Evolutionary conservation across 257 asterid species (phyloP).

Genomic region (Striga asiatica): DNA sequence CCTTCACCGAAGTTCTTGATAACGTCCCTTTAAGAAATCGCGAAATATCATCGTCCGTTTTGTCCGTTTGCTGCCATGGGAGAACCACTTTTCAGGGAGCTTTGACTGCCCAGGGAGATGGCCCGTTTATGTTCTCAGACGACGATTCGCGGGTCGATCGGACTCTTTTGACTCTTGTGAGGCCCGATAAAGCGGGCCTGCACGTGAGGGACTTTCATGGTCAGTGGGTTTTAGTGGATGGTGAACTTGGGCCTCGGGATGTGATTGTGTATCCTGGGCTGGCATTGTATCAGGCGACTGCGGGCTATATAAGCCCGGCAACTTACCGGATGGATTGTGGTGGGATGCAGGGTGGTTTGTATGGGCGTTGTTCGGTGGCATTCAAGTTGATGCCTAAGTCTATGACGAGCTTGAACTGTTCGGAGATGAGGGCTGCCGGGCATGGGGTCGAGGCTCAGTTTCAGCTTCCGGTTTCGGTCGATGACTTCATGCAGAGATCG

Average conservation of each 20-base stretch:
- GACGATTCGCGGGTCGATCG: slow-evolving; percentile 77
- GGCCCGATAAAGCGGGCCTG: slow-evolving; percentile 76
- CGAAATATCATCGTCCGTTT: slow-evolving; percentile 73
- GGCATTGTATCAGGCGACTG: slow-evolving; percentile 92
- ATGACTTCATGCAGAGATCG: slow-evolving; percentile 92
- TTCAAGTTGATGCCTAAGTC: slow-evolving; percentile 96
- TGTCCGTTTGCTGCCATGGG: slow-evolving; percentile 73
- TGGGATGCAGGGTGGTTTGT: slow-evolving; percentile 50
- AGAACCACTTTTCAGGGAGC: slow-evolving; percentile 81
- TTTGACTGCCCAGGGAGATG: slow-evolving; percentile 67
- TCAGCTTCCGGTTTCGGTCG: slow-evolving; percentile 86
- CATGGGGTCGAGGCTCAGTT: slow-evolving; percentile 92
- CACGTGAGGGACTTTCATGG: slow-evolving; percentile 85
- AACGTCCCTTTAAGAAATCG: slow-evolving; percentile 76
- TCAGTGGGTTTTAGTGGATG: slow-evolving; percentile 81
- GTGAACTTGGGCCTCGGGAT: slow-evolving; percentile 93
- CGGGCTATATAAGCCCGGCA: slow-evolving; percentile 85
- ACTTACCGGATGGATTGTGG: slow-evolving; percentile 50
- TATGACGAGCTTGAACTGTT: slow-evolving; percentile 70
- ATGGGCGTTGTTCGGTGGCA: slow-evolving; percentile 71
- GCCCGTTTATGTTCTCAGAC: slow-evolving; percentile 69
- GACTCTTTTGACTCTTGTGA: slow-evolving; percentile 65
- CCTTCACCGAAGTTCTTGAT: slow-evolving; percentile 84
- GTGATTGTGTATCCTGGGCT: slow-evolving; percentile 85
- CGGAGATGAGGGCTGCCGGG: slow-evolving; percentile 98